Conservation (phyloP, 2,329 filamentous ascomycete genomes). For the Fusarium domesticum region DNA sequence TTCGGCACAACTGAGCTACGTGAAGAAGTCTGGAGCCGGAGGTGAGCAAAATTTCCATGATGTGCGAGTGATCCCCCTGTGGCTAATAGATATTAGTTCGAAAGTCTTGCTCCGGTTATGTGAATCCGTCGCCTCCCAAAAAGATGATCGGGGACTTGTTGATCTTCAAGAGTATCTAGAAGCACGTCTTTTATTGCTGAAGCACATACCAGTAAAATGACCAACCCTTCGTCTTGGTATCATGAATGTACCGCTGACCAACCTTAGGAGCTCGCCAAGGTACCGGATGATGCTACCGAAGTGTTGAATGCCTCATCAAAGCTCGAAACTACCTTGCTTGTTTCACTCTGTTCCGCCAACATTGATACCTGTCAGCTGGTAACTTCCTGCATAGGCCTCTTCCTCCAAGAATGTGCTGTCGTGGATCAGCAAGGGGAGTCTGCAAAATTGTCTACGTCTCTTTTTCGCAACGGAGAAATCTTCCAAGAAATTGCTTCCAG, state of each 20-base stretch:
- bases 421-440: slow-evolving; percentile 51
- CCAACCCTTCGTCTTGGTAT: not conserved
- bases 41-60: too few species aligned
- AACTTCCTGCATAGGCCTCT: slow-evolving; percentile 58
- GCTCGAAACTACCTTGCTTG: slow-evolving; percentile 60
- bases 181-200: slow-evolving; percentile 52
- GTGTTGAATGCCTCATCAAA: slow-evolving; percentile 51
- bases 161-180: slow-evolving; percentile 56
- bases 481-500: slow-evolving; percentile 62
- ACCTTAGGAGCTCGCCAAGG: slow-evolving; percentile 51
- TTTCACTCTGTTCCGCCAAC: slow-evolving; percentile 63
- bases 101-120: slow-evolving; percentile 47
- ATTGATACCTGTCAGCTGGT: slow-evolving; percentile 64
- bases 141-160: slow-evolving; percentile 43
- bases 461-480: slow-evolving; percentile 59
- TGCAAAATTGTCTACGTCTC: slow-evolving; percentile 48
- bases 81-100: slow-evolving; percentile 25
- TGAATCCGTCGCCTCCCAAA: slow-evolving; percentile 44
- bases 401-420: slow-evolving; percentile 59
- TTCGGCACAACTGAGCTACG: slow-evolving; percentile 30
- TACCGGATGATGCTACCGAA: slow-evolving; percentile 54
- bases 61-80: not conserved
- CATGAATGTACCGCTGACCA: slow-evolving; percentile 10
- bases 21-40: slow-evolving; percentile 52
- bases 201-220: slow-evolving; percentile 46